Percentiles rank a stretch among this genome's conserved stretches.
Evolutionary conservation across 371 early-diverging fungal genomes (phyloP).

Genomic region (Mortierella sp.): DNA sequence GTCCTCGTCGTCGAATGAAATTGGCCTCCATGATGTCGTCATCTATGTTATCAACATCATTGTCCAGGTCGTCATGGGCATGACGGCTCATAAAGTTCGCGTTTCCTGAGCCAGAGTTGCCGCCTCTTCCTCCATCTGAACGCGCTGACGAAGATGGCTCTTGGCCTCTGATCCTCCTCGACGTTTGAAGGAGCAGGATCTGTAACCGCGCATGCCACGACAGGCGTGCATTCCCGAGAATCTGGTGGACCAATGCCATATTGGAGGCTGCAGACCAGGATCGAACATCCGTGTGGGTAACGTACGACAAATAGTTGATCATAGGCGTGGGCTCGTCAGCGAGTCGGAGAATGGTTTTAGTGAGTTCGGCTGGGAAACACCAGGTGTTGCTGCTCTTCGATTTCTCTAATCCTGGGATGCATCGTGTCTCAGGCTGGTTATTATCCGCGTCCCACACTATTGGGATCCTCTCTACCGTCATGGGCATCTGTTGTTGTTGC

Average conservation of each 20-base stretch:
- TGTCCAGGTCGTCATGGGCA: slow-evolving; percentile 20
- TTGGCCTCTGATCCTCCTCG: slow-evolving; percentile 18
- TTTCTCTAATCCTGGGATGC: slow-evolving; percentile 27
- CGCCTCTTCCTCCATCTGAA: not conserved
- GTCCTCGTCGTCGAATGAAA: slow-evolving; percentile 5
- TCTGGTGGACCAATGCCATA: slow-evolving; percentile 33
- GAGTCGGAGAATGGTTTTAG: slow-evolving; percentile 32
- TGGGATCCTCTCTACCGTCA: slow-evolving; percentile 28
- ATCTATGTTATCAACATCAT: not conserved
- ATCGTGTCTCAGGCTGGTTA: slow-evolving; percentile 19
- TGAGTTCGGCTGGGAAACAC: slow-evolving; percentile 26
- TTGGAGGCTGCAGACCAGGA: slow-evolving; percentile 48
- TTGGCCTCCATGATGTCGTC: not conserved
- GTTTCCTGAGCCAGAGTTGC: not conserved
- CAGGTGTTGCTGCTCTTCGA: slow-evolving; percentile 14
- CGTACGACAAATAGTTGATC: slow-evolving; percentile 37
- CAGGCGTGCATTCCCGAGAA: slow-evolving; percentile 27
- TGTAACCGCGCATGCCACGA: slow-evolving; percentile 28
- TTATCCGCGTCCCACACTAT: slow-evolving; percentile 34
- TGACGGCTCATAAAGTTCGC: too few relatives aligned
- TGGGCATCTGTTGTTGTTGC: not conserved
- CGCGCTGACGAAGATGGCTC: not conserved
- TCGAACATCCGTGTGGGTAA: slow-evolving; percentile 39
- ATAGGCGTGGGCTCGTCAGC: slow-evolving; percentile 29
- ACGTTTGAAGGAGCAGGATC: slow-evolving; percentile 14